Evolutionary conservation across 192 early-diverging fungal genomes (phyloP).

Genomic region (Backusella psychrophila): DNA sequence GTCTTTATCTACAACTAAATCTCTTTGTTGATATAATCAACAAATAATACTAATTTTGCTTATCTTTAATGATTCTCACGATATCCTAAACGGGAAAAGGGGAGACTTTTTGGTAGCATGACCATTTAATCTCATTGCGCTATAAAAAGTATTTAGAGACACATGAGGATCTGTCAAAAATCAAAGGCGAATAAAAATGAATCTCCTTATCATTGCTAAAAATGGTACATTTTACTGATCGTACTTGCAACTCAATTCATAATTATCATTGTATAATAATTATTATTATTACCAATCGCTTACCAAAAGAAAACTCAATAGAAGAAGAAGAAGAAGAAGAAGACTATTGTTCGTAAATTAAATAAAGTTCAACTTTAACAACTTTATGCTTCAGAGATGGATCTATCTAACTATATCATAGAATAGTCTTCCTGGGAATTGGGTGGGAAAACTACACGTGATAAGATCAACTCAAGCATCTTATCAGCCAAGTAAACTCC

Average conservation of each 20-base stretch:
- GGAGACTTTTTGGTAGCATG: not conserved
- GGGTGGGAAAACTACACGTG: conserved; percentile 12
- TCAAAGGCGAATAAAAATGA: conserved; percentile 2
- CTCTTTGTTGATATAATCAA: not conserved
- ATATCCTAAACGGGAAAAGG: not conserved
- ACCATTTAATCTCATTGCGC: not conserved
- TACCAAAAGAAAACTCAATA: not conserved
- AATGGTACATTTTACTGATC: not conserved
- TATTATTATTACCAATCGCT: not conserved
- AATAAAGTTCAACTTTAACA: not conserved
- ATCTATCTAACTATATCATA: not conserved
- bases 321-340: not conserved
- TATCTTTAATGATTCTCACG: not conserved
- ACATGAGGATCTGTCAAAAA: conserved; percentile 20
- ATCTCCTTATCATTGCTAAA: conserved; percentile 16
- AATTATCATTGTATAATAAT: not conserved
- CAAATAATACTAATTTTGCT: not conserved
- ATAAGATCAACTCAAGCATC: conserved; percentile 20
- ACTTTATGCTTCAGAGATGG: not conserved
- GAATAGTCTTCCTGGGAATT: not conserved
- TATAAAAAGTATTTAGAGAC: not conserved
- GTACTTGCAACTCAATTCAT: not conserved
- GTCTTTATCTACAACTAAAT: not conserved
- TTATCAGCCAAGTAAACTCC: conserved; percentile 10
- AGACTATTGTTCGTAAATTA: not conserved